Evolutionary conservation across 345 rosid genomes (phyloP), one percentile per base, ranked within the genome.

Genomic region (Alliaria petiolata): DNA sequence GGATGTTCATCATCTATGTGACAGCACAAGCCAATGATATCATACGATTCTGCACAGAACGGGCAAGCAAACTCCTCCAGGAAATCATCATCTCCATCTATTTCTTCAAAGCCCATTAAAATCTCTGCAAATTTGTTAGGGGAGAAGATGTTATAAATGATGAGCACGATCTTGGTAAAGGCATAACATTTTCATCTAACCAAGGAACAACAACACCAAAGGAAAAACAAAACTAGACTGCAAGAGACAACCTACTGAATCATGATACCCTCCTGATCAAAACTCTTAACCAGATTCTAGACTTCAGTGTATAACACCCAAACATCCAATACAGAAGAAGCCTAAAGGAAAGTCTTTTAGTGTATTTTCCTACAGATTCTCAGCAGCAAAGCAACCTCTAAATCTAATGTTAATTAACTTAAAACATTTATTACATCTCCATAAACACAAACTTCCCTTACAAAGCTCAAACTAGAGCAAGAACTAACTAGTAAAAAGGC

Each of bases 61-160:
- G 98, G 98, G 82, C 98, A 93, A 10, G 95, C 90, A 80, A 89
- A 93, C 83, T 89, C 98, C 85, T 91, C 98, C 81, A 89, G 89
- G 67, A 83, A 77, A 83, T 91, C 96, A 84, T 86, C 95, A 78
- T 89, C 98, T 56, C 84, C 96, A 70, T 86, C 96, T 28, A 91
- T 77, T 71, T 91, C 98, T 80, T 93, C 97, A 75, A 91, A 87
- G 55, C 87, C 90, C 91, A 87, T 84, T 62, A 84, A 87, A 81
- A 86, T 76, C 43, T 93, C 97, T 89, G 92, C 87, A 85, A 35
- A n/a, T n/a, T 51, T 17, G 14, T 71, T 0, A 30, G 1, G 0
- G 7, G 6, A 16, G 8, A 50, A 49, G 12, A 10, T 50, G 28
- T 40, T 43, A 42, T 33, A 30, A 16, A 16, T 13, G n/a, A 44